phyloP scores from a whole-genome alignment of 108 stramenopile genomes.

The Cyclotella kingstonii region DNA sequence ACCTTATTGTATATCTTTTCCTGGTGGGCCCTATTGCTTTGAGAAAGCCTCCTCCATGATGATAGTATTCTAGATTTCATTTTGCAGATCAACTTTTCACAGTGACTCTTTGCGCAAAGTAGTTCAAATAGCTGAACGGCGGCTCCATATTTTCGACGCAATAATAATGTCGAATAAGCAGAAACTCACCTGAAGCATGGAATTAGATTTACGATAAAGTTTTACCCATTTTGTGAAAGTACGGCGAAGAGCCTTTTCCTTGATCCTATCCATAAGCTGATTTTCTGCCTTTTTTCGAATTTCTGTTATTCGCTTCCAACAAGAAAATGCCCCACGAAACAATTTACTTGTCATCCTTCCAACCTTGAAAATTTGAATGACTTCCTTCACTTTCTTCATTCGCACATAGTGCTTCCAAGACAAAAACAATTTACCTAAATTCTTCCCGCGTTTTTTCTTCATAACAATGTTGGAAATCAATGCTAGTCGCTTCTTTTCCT shows the following conservation, averaged over 20 bases:
- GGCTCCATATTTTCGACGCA: not conserved
- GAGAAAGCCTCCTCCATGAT: not conserved
- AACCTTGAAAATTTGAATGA: slow-evolving; percentile 7
- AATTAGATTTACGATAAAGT: not conserved
- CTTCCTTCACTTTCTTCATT: slow-evolving; percentile 12
- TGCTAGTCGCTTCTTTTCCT: slow-evolving; percentile 19
- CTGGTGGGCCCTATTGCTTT: not conserved
- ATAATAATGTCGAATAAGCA: not conserved
- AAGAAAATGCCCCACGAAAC: slow-evolving; percentile 15
- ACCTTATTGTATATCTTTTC: not conserved
- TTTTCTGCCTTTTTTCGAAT: not conserved
- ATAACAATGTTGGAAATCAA: slow-evolving; percentile 17
- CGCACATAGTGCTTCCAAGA: slow-evolving; percentile 15
- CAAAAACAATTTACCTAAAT: slow-evolving; percentile 5
- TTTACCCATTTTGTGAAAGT: not conserved
- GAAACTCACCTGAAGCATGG: not conserved
- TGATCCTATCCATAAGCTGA: not conserved
- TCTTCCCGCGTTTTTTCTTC: slow-evolving; percentile 5
- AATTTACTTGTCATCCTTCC: slow-evolving; percentile 17
- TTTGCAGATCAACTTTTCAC: too few relatives aligned
- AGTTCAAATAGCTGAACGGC: not conserved
- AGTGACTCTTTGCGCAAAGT: not conserved
- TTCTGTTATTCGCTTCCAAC: slow-evolving; percentile 11
- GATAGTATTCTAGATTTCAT: not conserved
- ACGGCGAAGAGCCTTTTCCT: not conserved